Evolutionary conservation across 305 asterid species (phyloP).

Genomic region (Rubia tinctorum): DNA sequence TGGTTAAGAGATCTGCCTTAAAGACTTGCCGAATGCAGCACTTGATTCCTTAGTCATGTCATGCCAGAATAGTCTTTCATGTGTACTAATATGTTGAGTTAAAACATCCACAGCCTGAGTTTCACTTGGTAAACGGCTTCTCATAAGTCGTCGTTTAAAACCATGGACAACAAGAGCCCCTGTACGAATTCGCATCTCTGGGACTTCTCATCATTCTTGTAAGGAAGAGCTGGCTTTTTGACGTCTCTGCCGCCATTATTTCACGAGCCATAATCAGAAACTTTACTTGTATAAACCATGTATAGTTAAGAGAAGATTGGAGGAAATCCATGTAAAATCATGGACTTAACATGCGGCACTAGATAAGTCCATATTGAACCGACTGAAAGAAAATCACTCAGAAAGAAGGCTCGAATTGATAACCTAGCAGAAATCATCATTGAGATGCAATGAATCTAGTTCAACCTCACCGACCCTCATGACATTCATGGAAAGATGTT

Average conservation of each 20-base stretch:
- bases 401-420: neutral
- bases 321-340: constrained; percentile 3
- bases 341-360: no score
- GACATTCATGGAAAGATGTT: neutral
- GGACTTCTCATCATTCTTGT: constrained; percentile 47
- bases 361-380: neutral
- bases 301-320: constrained; percentile 5
- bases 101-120: constrained; percentile 5
- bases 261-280: neutral
- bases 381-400: neutral
- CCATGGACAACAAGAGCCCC: constrained; percentile 62
- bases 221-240: constrained; percentile 39
- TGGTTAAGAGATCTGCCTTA: constrained; percentile 4
- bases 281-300: neutral
- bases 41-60: constrained; percentile 6
- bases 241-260: constrained; percentile 35
- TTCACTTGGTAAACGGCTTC: neutral
- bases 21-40: constrained; percentile 3
- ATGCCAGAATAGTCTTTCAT: neutral
- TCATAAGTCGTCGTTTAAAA: constrained; percentile 44
- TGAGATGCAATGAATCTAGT: neutral
- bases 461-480: neutral
- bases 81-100: neutral
- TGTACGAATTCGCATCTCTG: constrained; percentile 60
- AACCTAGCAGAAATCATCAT: neutral